Evolutionary conservation across 2,329 filamentous ascomycete species (phyloP).

Genomic region (Talaromyces sp.): DNA sequence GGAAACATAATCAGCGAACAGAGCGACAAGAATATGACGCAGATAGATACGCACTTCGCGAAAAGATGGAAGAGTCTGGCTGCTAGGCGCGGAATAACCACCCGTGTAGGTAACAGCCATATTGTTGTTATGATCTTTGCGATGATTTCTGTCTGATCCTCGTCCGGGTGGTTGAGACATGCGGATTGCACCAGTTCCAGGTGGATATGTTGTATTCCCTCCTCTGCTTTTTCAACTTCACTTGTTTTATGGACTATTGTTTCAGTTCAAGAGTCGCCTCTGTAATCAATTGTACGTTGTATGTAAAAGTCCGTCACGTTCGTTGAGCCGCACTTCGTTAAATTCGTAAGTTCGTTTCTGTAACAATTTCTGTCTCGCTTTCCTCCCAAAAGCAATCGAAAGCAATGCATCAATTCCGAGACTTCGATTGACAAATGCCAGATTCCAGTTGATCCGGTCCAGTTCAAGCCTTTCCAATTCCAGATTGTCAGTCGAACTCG

Average conservation of each 20-base stretch:
- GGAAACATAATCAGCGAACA: background rate
- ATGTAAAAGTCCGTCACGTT: background rate
- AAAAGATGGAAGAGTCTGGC: slow-evolving; percentile 19
- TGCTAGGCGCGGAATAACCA: slow-evolving; percentile 10
- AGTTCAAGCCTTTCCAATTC: slow-evolving; percentile 3
- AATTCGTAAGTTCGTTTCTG: slow-evolving; percentile 3
- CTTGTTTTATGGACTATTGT: background rate
- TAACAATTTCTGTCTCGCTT: background rate
- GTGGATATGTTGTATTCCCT: background rate
- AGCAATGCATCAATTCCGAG: background rate
- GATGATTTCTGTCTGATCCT: slow-evolving; percentile 10
- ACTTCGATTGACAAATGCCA: background rate
- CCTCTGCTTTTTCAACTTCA: background rate
- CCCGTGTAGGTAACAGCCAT: slow-evolving; percentile 17
- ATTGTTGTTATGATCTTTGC: slow-evolving; percentile 9
- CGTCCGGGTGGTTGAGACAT: slow-evolving; percentile 17
- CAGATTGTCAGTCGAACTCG: slow-evolving; percentile 5
- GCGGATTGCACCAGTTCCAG: slow-evolving; percentile 6
- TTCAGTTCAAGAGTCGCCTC: background rate
- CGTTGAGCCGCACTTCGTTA: background rate
- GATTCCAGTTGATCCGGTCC: background rate
- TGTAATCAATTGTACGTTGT: background rate
- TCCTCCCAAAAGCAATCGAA: background rate
- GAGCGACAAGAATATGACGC: background rate
- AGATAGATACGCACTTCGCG: slow-evolving; percentile 11